Base-by-base conservation (phyloP, 306 rosid genomes). In the Sindora glabra region DNA sequence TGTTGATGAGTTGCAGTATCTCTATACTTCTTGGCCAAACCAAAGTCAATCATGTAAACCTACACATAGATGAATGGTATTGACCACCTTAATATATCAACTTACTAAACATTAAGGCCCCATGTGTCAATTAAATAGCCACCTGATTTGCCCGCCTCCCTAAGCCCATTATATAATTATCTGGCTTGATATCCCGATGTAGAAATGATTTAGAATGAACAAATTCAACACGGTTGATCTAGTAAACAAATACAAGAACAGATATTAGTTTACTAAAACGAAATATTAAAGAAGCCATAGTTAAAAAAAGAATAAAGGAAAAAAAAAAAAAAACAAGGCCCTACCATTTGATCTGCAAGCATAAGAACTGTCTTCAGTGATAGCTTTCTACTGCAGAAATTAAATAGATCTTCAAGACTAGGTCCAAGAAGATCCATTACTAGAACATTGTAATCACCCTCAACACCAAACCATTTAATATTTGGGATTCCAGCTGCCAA, bases 81-180 rank as follows among this genome's bases (percentile, higher is more conserved):
- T 37, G 33, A 64, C 9, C 54, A 63, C 64, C 65, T 37, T 40
- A 56, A 59, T 12, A 40, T 30, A 40, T 10, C 44, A 14, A 32
- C 62, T 48, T 49, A 48, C 21, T 46, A 38, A 26, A 34, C 13
- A 65, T 52, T 14, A 54, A n/a, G 47, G 39, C 22, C 38, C n/a
- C 2, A 45, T 19, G 32, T 46, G 50, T 23, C 38, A 70, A 76
- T 34, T 59, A 64, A 65, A 40, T 5, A 50, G 17, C 12, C 18
- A 90, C 97, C 95, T 87, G 96, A 70, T 91, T 91, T 3, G 97
- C 96, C 64, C 97, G 96, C 81, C 96, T 81, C 69, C 97, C 97
- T 53, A 91, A 79, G 51, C 97, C 97, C 97, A 91, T 91, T 42
- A 91, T 89, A 79, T 87, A 91, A 62, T 91, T 91, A 74, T 91